These are phyloP conservation scores for Daldinia sp. DNA, from an alignment of 2,329 filamentous ascomycete genomes.

Conservation along the genomic window DNA sequence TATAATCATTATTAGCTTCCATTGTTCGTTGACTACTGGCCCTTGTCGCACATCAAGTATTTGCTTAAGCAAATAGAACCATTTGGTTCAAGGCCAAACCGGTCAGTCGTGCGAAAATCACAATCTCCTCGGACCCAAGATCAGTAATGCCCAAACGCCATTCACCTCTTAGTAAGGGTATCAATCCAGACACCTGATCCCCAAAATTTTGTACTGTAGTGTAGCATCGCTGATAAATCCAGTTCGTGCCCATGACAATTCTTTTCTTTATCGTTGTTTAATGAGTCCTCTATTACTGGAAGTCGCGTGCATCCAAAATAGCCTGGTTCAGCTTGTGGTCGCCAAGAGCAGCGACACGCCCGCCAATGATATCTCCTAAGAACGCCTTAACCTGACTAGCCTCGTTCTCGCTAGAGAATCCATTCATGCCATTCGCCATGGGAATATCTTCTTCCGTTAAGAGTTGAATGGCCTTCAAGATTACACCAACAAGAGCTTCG, in stretches of 20 bases:
- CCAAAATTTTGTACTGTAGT: neutral
- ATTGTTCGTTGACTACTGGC: neutral
- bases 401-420: slow-evolving; percentile 51
- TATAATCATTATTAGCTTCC: slow-evolving; percentile 30
- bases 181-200: slow-evolving; percentile 36
- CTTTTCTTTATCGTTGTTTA: neutral
- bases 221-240: neutral
- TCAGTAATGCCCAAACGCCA: neutral
- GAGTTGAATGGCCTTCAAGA: slow-evolving; percentile 61
- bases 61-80: neutral
- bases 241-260: neutral
- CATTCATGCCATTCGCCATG: slow-evolving; percentile 53
- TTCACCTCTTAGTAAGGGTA: slow-evolving; percentile 29
- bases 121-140: neutral
- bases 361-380: slow-evolving; percentile 63
- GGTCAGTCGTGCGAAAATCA: slow-evolving; percentile 1
- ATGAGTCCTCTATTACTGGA: neutral
- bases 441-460: slow-evolving; percentile 50
- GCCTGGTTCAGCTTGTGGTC: slow-evolving; percentile 59
- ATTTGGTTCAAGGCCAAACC: neutral
- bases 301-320: slow-evolving; percentile 63
- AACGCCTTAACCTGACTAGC: slow-evolving; percentile 60
- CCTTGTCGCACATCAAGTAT: neutral
- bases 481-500: slow-evolving; percentile 64
- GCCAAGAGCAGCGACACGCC: slow-evolving; percentile 55